These are phyloP conservation scores for Aspergillus ellipticus DNA, from an alignment of 495 filamentous ascomycete species.

Conservation along the genomic window DNA sequence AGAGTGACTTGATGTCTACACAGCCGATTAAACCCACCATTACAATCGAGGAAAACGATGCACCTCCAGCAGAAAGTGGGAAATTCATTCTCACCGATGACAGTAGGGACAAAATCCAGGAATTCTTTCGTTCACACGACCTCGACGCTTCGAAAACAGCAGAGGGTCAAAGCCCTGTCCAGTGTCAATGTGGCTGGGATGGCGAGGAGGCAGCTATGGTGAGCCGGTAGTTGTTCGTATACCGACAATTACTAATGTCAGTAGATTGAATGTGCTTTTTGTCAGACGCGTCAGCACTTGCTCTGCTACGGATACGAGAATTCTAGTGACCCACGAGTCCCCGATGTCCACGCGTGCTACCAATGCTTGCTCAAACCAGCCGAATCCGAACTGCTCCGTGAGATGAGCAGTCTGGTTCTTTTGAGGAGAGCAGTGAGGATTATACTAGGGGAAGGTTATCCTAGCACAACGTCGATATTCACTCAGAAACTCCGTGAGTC, in stretches of 20 bases:
- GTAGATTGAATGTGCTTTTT: constrained; percentile 45
- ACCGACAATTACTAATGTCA: constrained; percentile 3
- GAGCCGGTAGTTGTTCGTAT: not conserved
- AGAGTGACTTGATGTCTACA: constrained; percentile 21
- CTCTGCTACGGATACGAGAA: constrained; percentile 45
- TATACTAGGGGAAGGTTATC: constrained; percentile 23
- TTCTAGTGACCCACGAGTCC: constrained; percentile 24
- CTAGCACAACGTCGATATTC: constrained; percentile 20
- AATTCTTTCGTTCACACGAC: constrained; percentile 3
- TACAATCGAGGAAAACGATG: not conserved
- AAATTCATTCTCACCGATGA: constrained; percentile 8
- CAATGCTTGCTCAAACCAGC: constrained; percentile 41
- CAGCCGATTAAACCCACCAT: constrained; percentile 14
- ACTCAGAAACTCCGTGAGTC: constrained; percentile 27
- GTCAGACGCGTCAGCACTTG: constrained; percentile 45
- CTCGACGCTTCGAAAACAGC: not conserved
- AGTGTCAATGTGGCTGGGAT: constrained; percentile 41
- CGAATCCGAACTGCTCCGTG: constrained; percentile 23
- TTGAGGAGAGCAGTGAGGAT: constrained; percentile 28
- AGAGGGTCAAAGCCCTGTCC: constrained; percentile 14
- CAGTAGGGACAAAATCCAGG: constrained; percentile 13
- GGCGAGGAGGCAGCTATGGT: constrained; percentile 44
- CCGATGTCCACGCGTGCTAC: constrained; percentile 46
- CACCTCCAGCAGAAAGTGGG: not conserved
- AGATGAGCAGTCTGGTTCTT: constrained; percentile 33